phyloP scores from a whole-genome alignment of 176 grass and related monocot species.

The Carex pumila region DNA sequence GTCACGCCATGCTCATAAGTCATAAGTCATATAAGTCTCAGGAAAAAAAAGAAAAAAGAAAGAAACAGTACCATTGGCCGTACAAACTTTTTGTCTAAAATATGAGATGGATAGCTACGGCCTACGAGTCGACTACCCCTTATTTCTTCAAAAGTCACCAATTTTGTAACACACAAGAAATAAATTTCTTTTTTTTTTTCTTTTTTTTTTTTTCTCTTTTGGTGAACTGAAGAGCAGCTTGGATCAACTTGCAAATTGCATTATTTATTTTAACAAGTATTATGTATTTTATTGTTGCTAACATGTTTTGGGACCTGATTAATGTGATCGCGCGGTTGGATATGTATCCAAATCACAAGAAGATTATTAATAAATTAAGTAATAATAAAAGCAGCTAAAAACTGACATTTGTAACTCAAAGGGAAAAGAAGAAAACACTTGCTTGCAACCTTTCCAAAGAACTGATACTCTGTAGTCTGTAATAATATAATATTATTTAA shows the following conservation, averaged over 20 bases:
- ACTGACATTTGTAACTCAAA: neutral
- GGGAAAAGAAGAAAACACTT: neutral
- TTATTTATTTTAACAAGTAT: too few relatives aligned
- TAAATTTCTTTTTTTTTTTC: too few relatives aligned
- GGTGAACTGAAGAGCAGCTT: neutral
- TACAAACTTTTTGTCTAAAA: neutral
- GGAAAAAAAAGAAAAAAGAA: neutral
- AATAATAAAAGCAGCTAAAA: neutral
- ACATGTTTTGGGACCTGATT: too few relatives aligned
- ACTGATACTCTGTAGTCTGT: conserved; percentile 5
- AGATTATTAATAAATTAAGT: neutral
- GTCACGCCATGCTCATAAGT: neutral
- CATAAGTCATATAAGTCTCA: too few relatives aligned
- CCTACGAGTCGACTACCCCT: neutral
- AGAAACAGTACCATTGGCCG: neutral
- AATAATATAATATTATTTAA: conserved; percentile 1
- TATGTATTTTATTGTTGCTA: neutral
- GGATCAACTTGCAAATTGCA: neutral
- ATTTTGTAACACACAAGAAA: neutral
- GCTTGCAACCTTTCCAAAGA: neutral
- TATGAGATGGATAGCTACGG: neutral
- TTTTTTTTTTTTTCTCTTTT: too few relatives aligned
- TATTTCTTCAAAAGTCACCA: neutral
- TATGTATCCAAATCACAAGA: neutral
- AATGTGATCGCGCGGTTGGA: neutral